Evolutionary conservation across 495 filamentous ascomycete species (phyloP), one percentile per base, ranked within the genome.

Genomic region (Penicillium mononematosum): DNA sequence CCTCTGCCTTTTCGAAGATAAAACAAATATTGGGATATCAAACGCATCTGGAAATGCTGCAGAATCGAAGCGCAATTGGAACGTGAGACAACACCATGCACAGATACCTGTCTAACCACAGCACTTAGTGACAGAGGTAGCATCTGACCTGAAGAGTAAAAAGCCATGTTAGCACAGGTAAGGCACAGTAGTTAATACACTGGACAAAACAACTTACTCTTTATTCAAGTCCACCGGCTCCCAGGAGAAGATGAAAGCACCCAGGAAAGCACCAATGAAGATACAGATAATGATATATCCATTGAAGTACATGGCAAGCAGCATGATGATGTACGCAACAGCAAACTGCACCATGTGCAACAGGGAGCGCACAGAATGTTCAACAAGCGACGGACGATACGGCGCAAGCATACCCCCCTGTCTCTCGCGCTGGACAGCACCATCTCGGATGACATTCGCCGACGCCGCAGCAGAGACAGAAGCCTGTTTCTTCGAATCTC

Each of bases 321-420:
- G 66, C 86, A 90, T 88, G 53, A 89, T 68, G 62, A 89, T 81
- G 63, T 90, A 91, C 16, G 85, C 86, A 5, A 87, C 79, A 0
- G 81, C 84, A 63, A 90, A 88, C 59, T 89, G 86, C 19, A 82
- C 7, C 75, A 82, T 85, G 61, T 89, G 83, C 24, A 92, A 57
- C 31, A 79, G 36, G 0, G 86, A 82, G 3, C 88, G 81, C n/a
- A 88, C 61, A 4, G 73, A 63, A 58, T 90, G 87, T 64, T 90
- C 82, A 14, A 76, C 54, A 2, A 81, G 29, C 4, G 65, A 79
- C 0, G 82, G 85, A 4, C 82, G 75, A 50, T 81, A 78, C 0
- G 67, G 57, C 1, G 36, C 20, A 24, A 58, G 27, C 25, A 20
- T 16, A 19, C 22, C 42, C 0, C 39, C 46, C 17, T 19, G 44